Evolutionary conservation across 805 yeast species (phyloP).

Genomic region (Cyberlindnera japonica): DNA sequence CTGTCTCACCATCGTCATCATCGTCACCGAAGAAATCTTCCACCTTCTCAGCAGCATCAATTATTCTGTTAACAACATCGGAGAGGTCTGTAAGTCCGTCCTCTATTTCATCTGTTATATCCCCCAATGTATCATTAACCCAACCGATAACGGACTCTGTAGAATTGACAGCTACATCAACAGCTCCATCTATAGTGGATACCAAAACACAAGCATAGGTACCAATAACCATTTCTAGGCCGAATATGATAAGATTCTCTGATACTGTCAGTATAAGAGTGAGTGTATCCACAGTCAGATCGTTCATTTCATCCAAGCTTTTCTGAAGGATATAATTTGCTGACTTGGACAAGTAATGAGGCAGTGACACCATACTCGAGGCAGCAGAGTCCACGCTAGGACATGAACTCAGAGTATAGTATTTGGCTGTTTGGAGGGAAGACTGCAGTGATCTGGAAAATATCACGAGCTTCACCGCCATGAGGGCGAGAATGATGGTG

Average conservation of each 20-base stretch:
- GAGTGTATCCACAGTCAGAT: conserved; percentile 42
- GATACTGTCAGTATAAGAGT: conserved; percentile 49
- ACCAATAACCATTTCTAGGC: conserved; percentile 72
- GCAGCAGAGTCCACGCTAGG: conserved; percentile 38
- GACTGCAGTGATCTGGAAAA: conserved; percentile 46
- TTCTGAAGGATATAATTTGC: conserved; percentile 50
- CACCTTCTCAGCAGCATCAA: conserved; percentile 48
- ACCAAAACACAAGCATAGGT: conserved; percentile 82
- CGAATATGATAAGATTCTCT: conserved; percentile 57
- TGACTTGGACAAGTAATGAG: conserved; percentile 52
- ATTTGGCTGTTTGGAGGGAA: conserved; percentile 39
- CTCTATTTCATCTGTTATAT: conserved; percentile 58
- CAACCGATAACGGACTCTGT: conserved; percentile 57
- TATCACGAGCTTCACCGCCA: conserved; percentile 56
- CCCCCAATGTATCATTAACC: conserved; percentile 58
- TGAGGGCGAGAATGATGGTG: conserved; percentile 51
- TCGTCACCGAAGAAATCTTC: conserved; percentile 53
- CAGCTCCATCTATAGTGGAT: conserved; percentile 69
- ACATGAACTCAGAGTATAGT: conserved; percentile 43
- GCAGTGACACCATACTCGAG: conserved; percentile 40
- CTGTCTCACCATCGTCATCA: conserved; percentile 30
- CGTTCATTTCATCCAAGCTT: conserved; percentile 45
- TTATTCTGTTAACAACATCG: conserved; percentile 50
- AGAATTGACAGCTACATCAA: conserved; percentile 67
- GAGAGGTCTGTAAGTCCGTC: conserved; percentile 63